Evolutionary conservation across 139 green algal genomes (phyloP).

Genomic region (Penium margaritaceum): DNA sequence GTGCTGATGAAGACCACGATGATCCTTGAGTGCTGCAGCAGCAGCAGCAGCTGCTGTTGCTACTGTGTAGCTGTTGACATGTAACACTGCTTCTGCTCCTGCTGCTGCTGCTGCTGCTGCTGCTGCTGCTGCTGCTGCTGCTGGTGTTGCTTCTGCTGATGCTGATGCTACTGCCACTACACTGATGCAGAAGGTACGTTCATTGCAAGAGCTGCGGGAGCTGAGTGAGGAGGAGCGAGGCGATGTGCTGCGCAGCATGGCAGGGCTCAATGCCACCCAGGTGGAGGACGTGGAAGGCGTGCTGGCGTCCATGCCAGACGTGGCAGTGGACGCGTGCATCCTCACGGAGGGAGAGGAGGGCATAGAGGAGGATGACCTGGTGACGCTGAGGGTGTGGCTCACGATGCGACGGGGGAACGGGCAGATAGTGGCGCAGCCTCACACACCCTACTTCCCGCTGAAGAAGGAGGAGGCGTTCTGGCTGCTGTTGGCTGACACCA

Average conservation of each 20-base stretch:
- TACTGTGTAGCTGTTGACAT: too few species aligned
- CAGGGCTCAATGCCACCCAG: not conserved
- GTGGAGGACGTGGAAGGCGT: constrained; percentile 26
- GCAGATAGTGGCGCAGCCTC: constrained; percentile 1
- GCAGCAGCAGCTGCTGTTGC: too few species aligned
- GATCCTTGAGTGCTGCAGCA: too few species aligned
- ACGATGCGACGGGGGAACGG: constrained; percentile 14
- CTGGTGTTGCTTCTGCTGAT: not conserved
- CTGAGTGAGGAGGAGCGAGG: not conserved
- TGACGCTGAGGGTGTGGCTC: constrained; percentile 45
- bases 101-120: too few species aligned
- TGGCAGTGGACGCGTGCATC: constrained; percentile 33
- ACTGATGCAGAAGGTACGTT: constrained; percentile 43
- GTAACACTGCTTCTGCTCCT: too few species aligned
- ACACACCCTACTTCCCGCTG: constrained; percentile 44
- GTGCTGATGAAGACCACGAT: too few species aligned
- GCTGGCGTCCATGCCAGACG: constrained; percentile 13
- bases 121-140: not conserved
- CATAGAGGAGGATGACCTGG: constrained; percentile 41
- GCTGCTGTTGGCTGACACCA: constrained; percentile 45
- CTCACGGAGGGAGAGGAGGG: constrained; percentile 40
- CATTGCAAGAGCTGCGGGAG: constrained; percentile 37
- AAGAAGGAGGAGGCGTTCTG: constrained; percentile 51
- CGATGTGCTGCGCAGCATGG: constrained; percentile 6
- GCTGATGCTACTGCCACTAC: too few species aligned